Evolutionary conservation across 2,329 filamentous ascomycete genomes (phyloP), one percentile per base, ranked within the genome.

Genomic region (Magnaporthiopsis rhizophila): DNA sequence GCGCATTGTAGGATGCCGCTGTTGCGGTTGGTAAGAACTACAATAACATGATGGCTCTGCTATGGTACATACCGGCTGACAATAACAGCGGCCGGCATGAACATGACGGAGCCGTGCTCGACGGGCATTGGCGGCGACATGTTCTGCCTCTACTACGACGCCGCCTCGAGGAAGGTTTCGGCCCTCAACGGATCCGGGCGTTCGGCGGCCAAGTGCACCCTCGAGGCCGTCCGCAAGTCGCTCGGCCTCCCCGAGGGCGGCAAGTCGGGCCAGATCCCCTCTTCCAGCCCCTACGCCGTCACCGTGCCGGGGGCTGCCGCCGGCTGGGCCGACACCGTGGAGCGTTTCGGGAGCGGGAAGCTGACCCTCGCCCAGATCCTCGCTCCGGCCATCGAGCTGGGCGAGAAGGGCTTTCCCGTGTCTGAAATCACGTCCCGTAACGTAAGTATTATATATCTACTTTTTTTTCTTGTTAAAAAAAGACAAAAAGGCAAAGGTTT

Each of bases 91-190:
- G 62, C 62, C n/a, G 62, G 62, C 30, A 63, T 63, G 62, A 63
- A 63, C 62, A 63, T 63, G 32, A 91, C 66, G 87, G 92, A 58
- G 94, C 94, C 28, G 91, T 87, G 3, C 82, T 98, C 64, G 97
- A 97, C 76, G 84, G 94, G 94, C 26, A 96, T 98, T 67, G 94
- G 94, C 61, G 94, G 94, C 66, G 94, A 98, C 75, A 91, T 95
- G 84, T 98, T 97, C 78, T 92, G 92, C 73, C 84, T 97, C 34
- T 97, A 86, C 80, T 97, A 93, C 78, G 85, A 94, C 72, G 90
- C 91, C 59, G 85, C 88, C 71, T 89, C 87, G 0, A 90, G 89
- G 72, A 89, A 90, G 68, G 88, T 97, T 7, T 87, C 86, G 64
- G 90, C 91, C 18, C 79, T 97, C 74, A 98, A 98, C 73, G 94